Conservation (phyloP, 2,329 filamentous ascomycete genomes). For the Nigrograna mackinnonii region DNA sequence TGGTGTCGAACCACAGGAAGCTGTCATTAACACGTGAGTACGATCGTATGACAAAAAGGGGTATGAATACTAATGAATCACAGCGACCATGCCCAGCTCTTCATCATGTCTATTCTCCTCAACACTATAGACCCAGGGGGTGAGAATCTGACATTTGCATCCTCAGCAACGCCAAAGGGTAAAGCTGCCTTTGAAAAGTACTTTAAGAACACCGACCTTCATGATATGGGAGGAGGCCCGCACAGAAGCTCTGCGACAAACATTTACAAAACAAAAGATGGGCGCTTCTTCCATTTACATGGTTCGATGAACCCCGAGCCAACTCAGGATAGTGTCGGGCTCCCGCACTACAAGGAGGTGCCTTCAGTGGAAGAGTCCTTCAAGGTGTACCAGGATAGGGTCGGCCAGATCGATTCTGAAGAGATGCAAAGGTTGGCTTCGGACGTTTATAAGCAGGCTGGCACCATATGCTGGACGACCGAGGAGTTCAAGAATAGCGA, state of each 20-base stretch:
- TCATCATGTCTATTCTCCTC: constrained; percentile 46
- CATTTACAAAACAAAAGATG: constrained; percentile 53
- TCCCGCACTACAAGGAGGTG: constrained; percentile 35
- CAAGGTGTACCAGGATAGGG: constrained; percentile 36
- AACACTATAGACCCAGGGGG: constrained; percentile 39
- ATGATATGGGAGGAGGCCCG: constrained; percentile 14
- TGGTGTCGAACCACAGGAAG: constrained; percentile 38
- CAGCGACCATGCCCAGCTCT: constrained; percentile 48
- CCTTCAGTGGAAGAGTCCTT: constrained; percentile 32
- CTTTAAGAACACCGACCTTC: constrained; percentile 31
- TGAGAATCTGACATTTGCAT: constrained; percentile 18
- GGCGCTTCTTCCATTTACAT: constrained; percentile 52
- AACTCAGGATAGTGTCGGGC: constrained; percentile 40
- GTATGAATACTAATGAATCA: neutral
- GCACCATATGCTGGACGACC: constrained; percentile 42
- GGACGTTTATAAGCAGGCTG: constrained; percentile 45
- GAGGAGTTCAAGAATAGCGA: constrained; percentile 44
- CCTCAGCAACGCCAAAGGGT: constrained; percentile 12
- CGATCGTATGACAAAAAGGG: neutral
- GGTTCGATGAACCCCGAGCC: constrained; percentile 52
- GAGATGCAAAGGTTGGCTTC: constrained; percentile 41
- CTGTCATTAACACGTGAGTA: constrained; percentile 52
- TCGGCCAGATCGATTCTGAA: constrained; percentile 34
- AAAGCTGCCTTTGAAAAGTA: constrained; percentile 21
- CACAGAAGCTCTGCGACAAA: constrained; percentile 46